Evolutionary conservation across 140 eudicot genomes (phyloP).

Genomic region (Cichorium intybus): DNA sequence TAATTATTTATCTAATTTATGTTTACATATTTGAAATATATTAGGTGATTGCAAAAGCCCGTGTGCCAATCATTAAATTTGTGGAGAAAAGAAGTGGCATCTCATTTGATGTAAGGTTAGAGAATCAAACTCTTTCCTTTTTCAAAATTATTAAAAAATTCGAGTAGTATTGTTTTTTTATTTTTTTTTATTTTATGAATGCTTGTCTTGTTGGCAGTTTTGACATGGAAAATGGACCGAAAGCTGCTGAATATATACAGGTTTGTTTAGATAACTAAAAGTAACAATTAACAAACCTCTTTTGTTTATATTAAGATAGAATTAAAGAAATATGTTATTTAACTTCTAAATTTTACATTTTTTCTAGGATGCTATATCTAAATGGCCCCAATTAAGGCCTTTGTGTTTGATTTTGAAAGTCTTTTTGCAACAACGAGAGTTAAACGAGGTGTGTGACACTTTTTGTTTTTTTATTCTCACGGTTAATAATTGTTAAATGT

Average conservation of each 20-base stretch:
- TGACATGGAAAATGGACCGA: constrained; percentile 94
- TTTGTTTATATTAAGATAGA: not conserved
- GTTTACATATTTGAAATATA: constrained; percentile 15
- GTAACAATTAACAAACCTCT: too few species aligned
- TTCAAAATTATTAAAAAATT: not conserved
- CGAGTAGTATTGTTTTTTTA: not conserved
- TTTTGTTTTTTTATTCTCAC: not conserved
- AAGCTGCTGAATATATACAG: constrained; percentile 87
- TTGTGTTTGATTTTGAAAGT: constrained; percentile 85
- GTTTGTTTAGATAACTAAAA: constrained; percentile 27
- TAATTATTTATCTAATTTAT: not conserved
- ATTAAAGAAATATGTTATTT: not conserved
- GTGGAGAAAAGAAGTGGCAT: constrained; percentile 77
- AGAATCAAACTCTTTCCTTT: not conserved
- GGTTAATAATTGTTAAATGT: not conserved
- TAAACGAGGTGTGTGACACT: constrained; percentile 65
- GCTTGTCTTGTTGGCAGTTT: constrained; percentile 55
- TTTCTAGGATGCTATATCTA: constrained; percentile 66
- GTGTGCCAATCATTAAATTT: constrained; percentile 79
- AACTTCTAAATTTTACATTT: constrained; percentile 4
- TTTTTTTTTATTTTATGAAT: too few species aligned
- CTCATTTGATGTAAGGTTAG: constrained; percentile 81
- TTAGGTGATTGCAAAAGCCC: constrained; percentile 86
- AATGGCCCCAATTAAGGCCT: constrained; percentile 84
- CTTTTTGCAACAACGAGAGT: constrained; percentile 81